Base-by-base conservation (phyloP, 2,329 filamentous ascomycete species). In the Ophiostoma fasciatum region DNA sequence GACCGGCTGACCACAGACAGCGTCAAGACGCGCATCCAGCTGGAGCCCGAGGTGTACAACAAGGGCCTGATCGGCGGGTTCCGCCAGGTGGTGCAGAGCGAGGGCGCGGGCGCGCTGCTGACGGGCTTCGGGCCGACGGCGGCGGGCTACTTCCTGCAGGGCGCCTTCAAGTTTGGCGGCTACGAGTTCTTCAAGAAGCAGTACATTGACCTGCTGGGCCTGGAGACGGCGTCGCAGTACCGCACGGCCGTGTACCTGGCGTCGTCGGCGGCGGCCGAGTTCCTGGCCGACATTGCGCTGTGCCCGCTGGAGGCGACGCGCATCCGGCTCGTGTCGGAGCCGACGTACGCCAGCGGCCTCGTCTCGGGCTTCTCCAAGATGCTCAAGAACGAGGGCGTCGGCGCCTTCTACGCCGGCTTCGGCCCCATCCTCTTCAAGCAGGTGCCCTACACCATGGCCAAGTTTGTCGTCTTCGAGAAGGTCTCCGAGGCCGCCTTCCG, bases 111-210 rank as follows among this genome's bases (percentile, higher is more conserved):
- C 57, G 81, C 80, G 56, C 71, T 87, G 48, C 65, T 80, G 59
- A 85, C 81, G 44, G 81, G 81, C 60, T 68, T 78, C 58, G 81
- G 81, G 50, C 80, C 81, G 47, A 85, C 81, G 52, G 71, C 73
- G 49, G 78, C 79, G 47, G 81, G 81, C 57, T 87, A 87, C 66
- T 85, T 84, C 72, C 71, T 87, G 51, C 81, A 87, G 64, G 81
- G 81, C 54, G 78, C 79, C 51, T 78, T 85, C 74, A 87, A 87
- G 66, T 87, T 87, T 60, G 81, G 81, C 59, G 81, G 81, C 55
- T 87, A 87, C 61, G 81, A 87, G 64, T 75, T 85, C 63, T 85
- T 87, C 77, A 87, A 87, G 74, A 73, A 83, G 66, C 78, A 83
- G 61, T 68, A 66, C 52, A 84, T 87, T 63, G 76, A 79, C 66